Percentiles rank a stretch among this genome's conserved stretches.
Conservation (phyloP, 2,329 filamentous ascomycete genomes). For the Alternaria rosae region DNA sequence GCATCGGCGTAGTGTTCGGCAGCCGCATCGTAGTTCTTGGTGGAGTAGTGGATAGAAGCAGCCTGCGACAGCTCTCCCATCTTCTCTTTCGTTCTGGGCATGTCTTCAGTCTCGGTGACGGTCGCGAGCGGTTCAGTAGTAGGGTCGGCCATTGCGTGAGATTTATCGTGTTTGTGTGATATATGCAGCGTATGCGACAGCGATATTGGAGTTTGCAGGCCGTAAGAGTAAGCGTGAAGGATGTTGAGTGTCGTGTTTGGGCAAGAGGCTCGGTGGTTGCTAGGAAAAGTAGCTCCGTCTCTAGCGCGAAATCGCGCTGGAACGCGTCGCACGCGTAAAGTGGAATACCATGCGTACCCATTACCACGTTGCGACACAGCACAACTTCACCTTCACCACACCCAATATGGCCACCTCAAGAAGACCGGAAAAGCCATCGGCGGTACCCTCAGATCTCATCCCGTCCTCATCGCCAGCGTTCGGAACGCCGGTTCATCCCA, state of each 20-base stretch:
- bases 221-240: not conserved
- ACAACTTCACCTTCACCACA: conserved; percentile 9
- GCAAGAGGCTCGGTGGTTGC: not conserved
- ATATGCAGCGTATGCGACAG: conserved; percentile 14
- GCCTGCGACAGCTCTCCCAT: conserved; percentile 80
- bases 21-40: conserved; percentile 86
- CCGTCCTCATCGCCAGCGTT: conserved; percentile 92
- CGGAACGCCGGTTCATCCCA: conserved; percentile 82
- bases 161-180: not conserved
- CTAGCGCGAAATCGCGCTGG: conserved; percentile 15
- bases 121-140: conserved; percentile 27
- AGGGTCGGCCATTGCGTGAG: conserved; percentile 35
- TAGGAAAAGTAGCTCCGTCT: conserved; percentile 13
- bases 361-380: not conserved
- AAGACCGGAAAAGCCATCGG: conserved; percentile 42
- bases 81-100: conserved; percentile 63
- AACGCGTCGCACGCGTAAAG: conserved; percentile 34
- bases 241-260: conserved; percentile 6
- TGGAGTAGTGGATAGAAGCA: conserved; percentile 83
- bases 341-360: conserved; percentile 11
- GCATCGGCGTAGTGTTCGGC: conserved; percentile 88
- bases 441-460: conserved; percentile 63
- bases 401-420: conserved; percentile 38
- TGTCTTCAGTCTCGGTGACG: conserved; percentile 30
- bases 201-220: not conserved